phyloP scores from a whole-genome alignment of 2,329 filamentous ascomycete genomes.

The Pleurostoma richardsiae region DNA sequence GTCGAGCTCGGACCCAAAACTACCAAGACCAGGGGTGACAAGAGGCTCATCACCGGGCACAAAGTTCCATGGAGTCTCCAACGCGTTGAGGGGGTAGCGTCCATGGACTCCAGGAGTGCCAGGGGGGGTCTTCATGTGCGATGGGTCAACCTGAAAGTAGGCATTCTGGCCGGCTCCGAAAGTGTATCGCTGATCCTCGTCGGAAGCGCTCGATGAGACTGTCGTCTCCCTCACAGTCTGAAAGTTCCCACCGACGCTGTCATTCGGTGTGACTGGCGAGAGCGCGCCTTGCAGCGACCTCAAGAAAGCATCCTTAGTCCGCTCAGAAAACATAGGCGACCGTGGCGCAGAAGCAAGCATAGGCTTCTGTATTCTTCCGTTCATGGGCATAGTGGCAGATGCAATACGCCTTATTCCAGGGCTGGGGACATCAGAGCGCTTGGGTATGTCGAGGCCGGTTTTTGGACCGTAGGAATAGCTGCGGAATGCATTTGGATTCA shows the following conservation, averaged over 20 bases:
- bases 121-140: no score
- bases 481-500: conserved; percentile 40
- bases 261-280: conserved; percentile 2
- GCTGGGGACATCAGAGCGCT: conserved; percentile 36
- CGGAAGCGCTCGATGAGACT: conserved; percentile 30
- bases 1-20: conserved; percentile 41
- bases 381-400: conserved; percentile 39
- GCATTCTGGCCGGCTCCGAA: conserved; percentile 6
- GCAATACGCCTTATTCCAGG: conserved; percentile 47
- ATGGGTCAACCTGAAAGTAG: conserved; percentile 13
- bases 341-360: conserved; percentile 25
- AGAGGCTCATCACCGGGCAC: conserved; percentile 41
- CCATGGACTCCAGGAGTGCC: no score
- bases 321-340: conserved; percentile 38
- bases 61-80: conserved; percentile 23
- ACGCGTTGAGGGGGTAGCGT: conserved; percentile 17
- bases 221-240: conserved; percentile 7
- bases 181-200: conserved; percentile 26
- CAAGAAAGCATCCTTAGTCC: conserved; percentile 19
- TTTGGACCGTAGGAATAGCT: conserved; percentile 39
- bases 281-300: conserved; percentile 5
- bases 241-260: conserved; percentile 28
- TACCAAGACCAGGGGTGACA: conserved; percentile 38
- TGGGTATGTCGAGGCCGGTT: conserved; percentile 40
- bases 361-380: conserved; percentile 36